A percentile compares a stretch with the other conserved stretches of the same genome.
Conservation (phyloP, 2,329 filamentous ascomycete species). For the Dactylellina haptotyla region DNA sequence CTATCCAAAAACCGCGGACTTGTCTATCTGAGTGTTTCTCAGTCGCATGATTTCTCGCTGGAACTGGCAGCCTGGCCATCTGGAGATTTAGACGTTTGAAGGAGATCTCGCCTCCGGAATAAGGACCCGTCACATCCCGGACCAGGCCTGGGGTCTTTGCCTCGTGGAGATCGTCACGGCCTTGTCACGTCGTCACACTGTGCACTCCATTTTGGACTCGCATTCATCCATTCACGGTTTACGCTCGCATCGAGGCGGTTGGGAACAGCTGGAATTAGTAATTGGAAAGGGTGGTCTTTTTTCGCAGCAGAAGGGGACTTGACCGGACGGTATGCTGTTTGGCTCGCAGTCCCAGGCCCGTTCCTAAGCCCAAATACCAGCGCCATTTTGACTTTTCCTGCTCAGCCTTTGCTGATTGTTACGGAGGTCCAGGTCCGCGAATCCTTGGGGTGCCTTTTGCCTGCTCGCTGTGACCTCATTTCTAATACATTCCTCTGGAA, state of each 20-base stretch:
- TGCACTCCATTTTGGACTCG: no score
- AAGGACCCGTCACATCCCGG: conserved; percentile 45
- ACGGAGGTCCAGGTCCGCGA: not conserved
- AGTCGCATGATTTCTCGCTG: conserved; percentile 5
- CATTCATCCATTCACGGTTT: conserved; percentile 4
- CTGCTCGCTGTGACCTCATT: conserved; percentile 29
- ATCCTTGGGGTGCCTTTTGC: not conserved
- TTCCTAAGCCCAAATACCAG: no score
- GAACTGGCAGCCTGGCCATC: conserved; percentile 1
- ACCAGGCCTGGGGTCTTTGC: conserved; percentile 35
- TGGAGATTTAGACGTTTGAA: conserved; percentile 34
- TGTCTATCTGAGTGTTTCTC: not conserved
- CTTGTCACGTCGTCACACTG: conserved; percentile 33
- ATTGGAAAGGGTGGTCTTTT: not conserved
- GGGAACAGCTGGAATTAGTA: not conserved
- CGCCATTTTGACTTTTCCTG: not conserved
- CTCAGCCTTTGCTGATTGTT: conserved; percentile 5
- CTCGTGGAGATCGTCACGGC: conserved; percentile 45
- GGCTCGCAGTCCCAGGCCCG: no score
- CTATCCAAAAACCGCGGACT: not conserved
- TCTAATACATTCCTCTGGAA: not conserved
- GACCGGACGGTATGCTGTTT: no score
- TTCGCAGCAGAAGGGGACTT: not conserved
- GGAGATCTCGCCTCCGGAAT: conserved; percentile 48
- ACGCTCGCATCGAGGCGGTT: conserved; percentile 1